phyloP scores from a whole-genome alignment of 371 early-diverging fungal genomes.

The Mucor sp. region DNA sequence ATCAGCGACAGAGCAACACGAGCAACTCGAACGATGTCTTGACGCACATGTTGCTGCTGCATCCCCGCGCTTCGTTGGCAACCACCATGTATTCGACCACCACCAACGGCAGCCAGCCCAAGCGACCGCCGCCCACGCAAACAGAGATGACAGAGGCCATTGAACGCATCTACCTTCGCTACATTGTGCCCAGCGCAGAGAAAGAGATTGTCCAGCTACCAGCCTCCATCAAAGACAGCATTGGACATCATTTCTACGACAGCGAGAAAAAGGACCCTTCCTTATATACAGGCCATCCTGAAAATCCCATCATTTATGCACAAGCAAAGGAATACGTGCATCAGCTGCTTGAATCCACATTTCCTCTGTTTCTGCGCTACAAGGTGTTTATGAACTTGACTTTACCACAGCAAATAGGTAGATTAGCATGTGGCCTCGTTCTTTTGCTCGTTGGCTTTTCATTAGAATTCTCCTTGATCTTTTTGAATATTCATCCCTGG shows the following conservation, averaged over 20 bases:
- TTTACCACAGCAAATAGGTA: slow-evolving; percentile 52
- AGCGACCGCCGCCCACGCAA: slow-evolving; percentile 34
- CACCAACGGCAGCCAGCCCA: neutral
- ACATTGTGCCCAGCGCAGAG: slow-evolving; percentile 59
- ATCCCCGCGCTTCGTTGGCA: slow-evolving; percentile 21
- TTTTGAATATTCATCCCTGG: slow-evolving; percentile 56
- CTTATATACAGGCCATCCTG: slow-evolving; percentile 2
- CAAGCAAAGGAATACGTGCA: slow-evolving; percentile 58
- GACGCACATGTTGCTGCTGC: slow-evolving; percentile 17
- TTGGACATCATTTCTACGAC: slow-evolving; percentile 29
- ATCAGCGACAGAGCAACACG: neutral
- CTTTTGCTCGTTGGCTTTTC: slow-evolving; percentile 58
- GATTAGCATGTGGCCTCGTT: slow-evolving; percentile 50
- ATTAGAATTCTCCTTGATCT: slow-evolving; percentile 58
- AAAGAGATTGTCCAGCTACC: slow-evolving; percentile 50
- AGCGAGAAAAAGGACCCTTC: slow-evolving; percentile 6
- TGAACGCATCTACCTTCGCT: slow-evolving; percentile 60
- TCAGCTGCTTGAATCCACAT: slow-evolving; percentile 53
- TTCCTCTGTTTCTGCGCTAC: slow-evolving; percentile 59
- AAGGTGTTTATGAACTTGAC: slow-evolving; percentile 62
- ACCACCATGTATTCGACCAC: slow-evolving; percentile 14
- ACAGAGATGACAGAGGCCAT: slow-evolving; percentile 52
- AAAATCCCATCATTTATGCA: slow-evolving; percentile 51
- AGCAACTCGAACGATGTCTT: slow-evolving; percentile 2
- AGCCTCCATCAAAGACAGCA: slow-evolving; percentile 33